A percentile compares a stretch with the other conserved stretches of the same genome.
phyloP scores from a whole-genome alignment of 805 yeast species.

The Candida cerambycidarum region DNA sequence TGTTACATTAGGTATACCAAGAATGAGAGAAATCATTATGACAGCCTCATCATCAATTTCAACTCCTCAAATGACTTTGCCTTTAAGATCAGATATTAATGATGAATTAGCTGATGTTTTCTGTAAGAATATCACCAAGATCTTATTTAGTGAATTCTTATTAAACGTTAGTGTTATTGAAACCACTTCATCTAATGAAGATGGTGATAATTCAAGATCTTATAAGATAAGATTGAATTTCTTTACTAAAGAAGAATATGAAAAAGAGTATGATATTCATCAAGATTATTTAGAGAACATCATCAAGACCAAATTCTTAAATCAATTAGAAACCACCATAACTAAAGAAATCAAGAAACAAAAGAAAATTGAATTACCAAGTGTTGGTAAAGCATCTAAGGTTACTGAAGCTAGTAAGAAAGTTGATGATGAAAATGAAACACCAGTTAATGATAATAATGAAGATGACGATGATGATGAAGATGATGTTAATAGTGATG shows the following conservation, averaged over 20 bases:
- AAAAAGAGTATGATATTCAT: constrained; percentile 83
- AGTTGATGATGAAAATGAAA: constrained; percentile 13
- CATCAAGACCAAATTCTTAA: constrained; percentile 63
- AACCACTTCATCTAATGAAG: constrained; percentile 65
- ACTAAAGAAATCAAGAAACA: constrained; percentile 81
- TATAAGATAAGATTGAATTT: constrained; percentile 75
- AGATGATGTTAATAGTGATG: constrained; percentile 48
- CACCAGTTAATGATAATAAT: constrained; percentile 15
- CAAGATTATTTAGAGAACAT: constrained; percentile 75
- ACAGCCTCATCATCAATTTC: constrained; percentile 93
- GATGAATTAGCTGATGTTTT: constrained; percentile 90
- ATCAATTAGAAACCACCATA: constrained; percentile 68
- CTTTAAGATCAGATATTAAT: constrained; percentile 72
- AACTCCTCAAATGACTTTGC: constrained; percentile 99
- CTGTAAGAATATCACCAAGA: constrained; percentile 85
- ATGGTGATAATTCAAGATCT: constrained; percentile 57
- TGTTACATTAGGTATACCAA: constrained; percentile 98
- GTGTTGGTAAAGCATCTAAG: constrained; percentile 69
- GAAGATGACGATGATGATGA: constrained; percentile 53
- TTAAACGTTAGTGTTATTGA: constrained; percentile 85
- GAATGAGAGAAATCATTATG: constrained; percentile 99
- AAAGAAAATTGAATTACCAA: constrained; percentile 59
- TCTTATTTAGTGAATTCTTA: constrained; percentile 82
- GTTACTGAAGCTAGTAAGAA: constrained; percentile 36
- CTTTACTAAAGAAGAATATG: constrained; percentile 74